These are phyloP conservation scores for Aciculoconidium aculeatum DNA, from an alignment of 805 yeast species.

Conservation along the genomic window DNA sequence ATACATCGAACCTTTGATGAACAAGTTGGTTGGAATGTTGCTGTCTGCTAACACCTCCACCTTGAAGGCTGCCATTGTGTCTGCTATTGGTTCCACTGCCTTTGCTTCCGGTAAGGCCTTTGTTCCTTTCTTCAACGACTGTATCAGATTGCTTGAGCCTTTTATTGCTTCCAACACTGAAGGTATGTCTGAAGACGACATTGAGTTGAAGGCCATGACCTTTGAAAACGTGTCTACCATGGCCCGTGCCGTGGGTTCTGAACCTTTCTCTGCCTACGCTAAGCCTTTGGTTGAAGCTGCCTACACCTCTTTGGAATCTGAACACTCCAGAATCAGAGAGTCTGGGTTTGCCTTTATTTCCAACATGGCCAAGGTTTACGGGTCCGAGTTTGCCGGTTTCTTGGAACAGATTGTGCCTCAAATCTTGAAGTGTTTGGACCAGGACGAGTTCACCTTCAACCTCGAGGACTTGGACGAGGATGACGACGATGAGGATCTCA, in stretches of 20 bases:
- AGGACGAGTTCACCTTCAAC: conserved; percentile 74
- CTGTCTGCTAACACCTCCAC: conserved; percentile 70
- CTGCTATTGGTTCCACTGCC: conserved; percentile 96
- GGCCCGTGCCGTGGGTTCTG: conserved; percentile 96
- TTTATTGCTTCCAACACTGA: conserved; percentile 65
- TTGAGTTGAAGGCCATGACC: conserved; percentile 86
- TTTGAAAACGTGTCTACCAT: conserved; percentile 90
- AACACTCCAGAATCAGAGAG: conserved; percentile 84
- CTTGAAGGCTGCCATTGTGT: conserved; percentile 74
- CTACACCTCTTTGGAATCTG: conserved; percentile 67
- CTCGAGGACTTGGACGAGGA: conserved; percentile 50
- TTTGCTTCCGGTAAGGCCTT: conserved; percentile 88
- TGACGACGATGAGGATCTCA: conserved; percentile 57
- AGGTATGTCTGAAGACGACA: conserved; percentile 81
- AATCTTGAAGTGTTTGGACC: conserved; percentile 75
- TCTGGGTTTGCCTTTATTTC: conserved; percentile 91
- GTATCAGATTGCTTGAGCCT: conserved; percentile 77
- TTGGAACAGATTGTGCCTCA: conserved; percentile 78
- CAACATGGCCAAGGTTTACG: conserved; percentile 92
- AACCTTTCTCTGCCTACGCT: conserved; percentile 78
- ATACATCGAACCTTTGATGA: conserved; percentile 86
- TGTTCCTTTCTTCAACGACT: conserved; percentile 76
- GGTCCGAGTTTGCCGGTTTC: conserved; percentile 82
- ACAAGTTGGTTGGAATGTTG: conserved; percentile 79
- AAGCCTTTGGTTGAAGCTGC: conserved; percentile 87